Conservation (phyloP, 441 rosid species). For the Macaranga tanarius region DNA sequence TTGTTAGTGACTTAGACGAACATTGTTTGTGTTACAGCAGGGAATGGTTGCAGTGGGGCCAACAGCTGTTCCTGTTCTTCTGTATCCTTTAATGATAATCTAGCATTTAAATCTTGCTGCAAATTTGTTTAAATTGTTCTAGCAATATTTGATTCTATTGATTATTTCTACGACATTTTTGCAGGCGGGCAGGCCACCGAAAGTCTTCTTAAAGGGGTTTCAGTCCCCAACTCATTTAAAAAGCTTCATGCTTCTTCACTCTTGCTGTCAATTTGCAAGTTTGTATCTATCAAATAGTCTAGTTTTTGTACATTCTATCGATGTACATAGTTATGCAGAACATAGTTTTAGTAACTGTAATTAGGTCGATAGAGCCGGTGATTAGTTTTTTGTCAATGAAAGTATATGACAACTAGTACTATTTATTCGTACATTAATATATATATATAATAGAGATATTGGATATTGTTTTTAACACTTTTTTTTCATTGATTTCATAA, state of each 20-base stretch:
- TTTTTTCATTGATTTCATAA: background rate
- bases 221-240: background rate
- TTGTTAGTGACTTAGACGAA: constrained; percentile 17
- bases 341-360: no score
- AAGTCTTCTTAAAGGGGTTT: constrained; percentile 1
- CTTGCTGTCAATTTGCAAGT: background rate
- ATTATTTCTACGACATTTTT: constrained; percentile 15
- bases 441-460: no score
- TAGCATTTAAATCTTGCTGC: background rate
- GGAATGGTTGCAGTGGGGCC: constrained; percentile 40
- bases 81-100: constrained; percentile 31
- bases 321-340: no score
- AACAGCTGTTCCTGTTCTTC: constrained; percentile 29
- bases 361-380: no score
- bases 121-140: background rate
- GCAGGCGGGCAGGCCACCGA: constrained; percentile 24
- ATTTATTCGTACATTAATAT: no score
- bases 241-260: background rate
- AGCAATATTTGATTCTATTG: constrained; percentile 8
- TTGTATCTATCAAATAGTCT: no score
- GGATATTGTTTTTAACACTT: no score
- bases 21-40: constrained; percentile 25
- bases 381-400: no score
- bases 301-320: no score
- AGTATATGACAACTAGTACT: no score